Percentiles rank a stretch among this genome's conserved stretches.
These are phyloP conservation scores for Tillandsia leiboldiana DNA, from an alignment of 176 grass and related monocot genomes.

Conservation along the genomic window DNA sequence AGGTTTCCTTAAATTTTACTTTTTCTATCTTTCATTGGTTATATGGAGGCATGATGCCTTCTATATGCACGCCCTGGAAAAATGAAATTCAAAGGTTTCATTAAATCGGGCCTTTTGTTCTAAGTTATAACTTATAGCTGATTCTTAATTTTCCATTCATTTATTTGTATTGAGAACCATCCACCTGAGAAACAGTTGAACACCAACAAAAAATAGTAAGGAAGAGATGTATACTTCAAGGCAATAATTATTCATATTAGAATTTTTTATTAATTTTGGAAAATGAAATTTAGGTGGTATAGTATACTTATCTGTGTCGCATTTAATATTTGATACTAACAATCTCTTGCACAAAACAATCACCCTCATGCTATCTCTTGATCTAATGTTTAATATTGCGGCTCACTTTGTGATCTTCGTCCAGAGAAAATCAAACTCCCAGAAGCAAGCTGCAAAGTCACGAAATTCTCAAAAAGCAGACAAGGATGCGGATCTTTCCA, in stretches of 20 bases:
- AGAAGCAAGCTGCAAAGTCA: slow-evolving; percentile 49
- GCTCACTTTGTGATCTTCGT: slow-evolving; percentile 16
- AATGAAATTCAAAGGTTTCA: no score
- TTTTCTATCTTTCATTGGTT: neutral
- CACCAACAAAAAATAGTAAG: neutral
- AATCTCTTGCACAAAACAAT: neutral
- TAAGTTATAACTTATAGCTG: no score
- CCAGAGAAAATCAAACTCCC: slow-evolving; percentile 47
- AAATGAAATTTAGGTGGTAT: neutral
- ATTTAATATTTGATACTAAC: neutral
- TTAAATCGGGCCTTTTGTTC: no score
- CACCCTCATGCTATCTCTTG: neutral
- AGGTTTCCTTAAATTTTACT: neutral
- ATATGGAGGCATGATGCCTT: no score
- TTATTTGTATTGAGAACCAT: neutral
- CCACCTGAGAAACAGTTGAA: no score
- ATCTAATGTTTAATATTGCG: slow-evolving; percentile 7
- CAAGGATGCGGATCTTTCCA: slow-evolving; percentile 11
- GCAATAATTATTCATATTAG: neutral
- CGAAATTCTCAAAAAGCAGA: slow-evolving; percentile 31
- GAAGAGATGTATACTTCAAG: neutral
- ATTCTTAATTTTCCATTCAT: neutral
- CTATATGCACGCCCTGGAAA: no score
- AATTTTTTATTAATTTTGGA: neutral
- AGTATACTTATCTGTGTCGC: neutral